A percentile compares a stretch with the other conserved stretches of the same genome.
phyloP scores from a whole-genome alignment of 1,284 basidiomycete genomes.

The Sanghuangporus sanghuang region DNA sequence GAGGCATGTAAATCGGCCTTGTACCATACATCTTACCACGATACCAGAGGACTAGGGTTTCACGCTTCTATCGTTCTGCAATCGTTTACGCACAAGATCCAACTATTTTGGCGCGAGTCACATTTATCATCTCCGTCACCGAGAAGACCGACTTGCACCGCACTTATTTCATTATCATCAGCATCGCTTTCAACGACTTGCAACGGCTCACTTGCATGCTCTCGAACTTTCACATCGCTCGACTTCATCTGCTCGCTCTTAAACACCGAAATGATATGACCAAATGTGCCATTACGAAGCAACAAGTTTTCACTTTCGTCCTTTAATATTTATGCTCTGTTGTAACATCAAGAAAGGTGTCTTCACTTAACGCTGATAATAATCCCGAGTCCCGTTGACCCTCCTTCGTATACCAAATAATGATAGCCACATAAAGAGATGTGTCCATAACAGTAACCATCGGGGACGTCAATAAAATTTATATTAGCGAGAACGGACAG shows the following conservation, averaged over 20 bases:
- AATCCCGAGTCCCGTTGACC: not conserved
- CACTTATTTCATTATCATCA: not conserved
- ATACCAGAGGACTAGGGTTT: not conserved
- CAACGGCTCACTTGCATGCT: not conserved
- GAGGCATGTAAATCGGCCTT: not conserved
- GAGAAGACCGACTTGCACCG: not conserved
- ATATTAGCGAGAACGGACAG: too few species aligned
- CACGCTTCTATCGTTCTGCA: not conserved
- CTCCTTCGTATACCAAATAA: not conserved
- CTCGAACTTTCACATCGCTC: not conserved
- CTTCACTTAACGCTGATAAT: not conserved
- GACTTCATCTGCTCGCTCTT: not conserved
- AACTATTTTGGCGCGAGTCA: not conserved
- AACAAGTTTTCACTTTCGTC: not conserved
- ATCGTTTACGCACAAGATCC: not conserved
- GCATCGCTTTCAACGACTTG: not conserved
- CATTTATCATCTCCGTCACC: not conserved
- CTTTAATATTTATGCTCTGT: not conserved
- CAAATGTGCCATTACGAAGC: not conserved
- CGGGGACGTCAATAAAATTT: not conserved
- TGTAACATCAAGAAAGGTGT: not conserved
- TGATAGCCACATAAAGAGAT: not conserved
- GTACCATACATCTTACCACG: not conserved
- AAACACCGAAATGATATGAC: not conserved
- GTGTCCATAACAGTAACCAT: not conserved